phyloP scores from a whole-genome alignment of 345 rosid genomes.

The Streptanthus diversifolius region DNA sequence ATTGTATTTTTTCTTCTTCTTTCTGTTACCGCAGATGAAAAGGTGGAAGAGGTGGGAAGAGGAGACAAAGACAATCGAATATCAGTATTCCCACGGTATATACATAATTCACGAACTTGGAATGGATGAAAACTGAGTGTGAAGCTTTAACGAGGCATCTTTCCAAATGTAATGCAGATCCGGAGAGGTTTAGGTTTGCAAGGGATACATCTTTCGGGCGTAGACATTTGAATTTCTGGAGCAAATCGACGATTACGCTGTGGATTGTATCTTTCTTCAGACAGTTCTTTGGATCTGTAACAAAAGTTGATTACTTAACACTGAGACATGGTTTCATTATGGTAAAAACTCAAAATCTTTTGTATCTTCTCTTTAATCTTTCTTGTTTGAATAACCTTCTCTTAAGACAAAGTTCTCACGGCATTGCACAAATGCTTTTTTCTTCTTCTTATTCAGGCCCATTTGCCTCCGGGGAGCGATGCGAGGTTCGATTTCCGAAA shows the following conservation, averaged over 20 bases:
- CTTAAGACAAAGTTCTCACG: neutral
- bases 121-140: neutral
- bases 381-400: neutral
- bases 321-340: slow-evolving; percentile 86
- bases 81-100: slow-evolving; percentile 68
- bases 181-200: slow-evolving; percentile 89
- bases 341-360: slow-evolving; percentile 36
- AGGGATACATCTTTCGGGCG: slow-evolving; percentile 95
- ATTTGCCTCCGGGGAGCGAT: slow-evolving; percentile 73
- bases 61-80: slow-evolving; percentile 79
- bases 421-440: neutral
- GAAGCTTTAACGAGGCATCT: neutral
- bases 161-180: slow-evolving; percentile 47
- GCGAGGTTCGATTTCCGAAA: slow-evolving; percentile 65
- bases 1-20: too few relatives aligned
- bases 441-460: slow-evolving; percentile 56
- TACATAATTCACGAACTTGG: neutral
- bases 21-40: slow-evolving; percentile 52
- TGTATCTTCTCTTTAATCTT: neutral
- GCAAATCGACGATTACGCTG: slow-evolving; percentile 45
- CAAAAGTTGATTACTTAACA: slow-evolving; percentile 86
- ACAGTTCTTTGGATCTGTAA: slow-evolving; percentile 80
- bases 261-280: slow-evolving; percentile 95
- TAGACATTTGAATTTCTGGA: slow-evolving; percentile 75
- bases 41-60: slow-evolving; percentile 87